Base-by-base conservation (phyloP, 2,329 filamentous ascomycete species). In the Pseudogymnoascus sp. region DNA sequence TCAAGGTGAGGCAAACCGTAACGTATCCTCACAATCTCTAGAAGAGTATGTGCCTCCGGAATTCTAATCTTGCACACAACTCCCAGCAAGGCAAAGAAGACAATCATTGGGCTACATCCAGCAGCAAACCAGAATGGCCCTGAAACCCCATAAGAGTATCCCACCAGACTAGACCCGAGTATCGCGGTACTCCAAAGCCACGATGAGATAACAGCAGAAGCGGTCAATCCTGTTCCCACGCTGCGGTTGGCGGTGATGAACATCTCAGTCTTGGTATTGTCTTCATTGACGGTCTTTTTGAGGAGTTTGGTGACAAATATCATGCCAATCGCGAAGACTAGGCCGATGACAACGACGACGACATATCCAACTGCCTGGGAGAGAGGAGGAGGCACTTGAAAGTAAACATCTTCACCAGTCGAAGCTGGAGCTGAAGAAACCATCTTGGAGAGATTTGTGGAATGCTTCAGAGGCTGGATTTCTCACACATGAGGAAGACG, bases 131-230 rank as follows among this genome's bases (percentile, higher is more conserved):
- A 84, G 60, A 84, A 82, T 0, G 80, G 80, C 0, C 80, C 80
- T 1, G 79, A 77, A 1, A 83, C 72, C 0, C 81, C 81, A 65
- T 80, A 81, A 58, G 75, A 75, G 64, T 83, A 82, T 0, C 79
- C 80, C 0, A 82, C 78, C 2, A 81, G 71, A 0, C 75, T 75
- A 8, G 77, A 78, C 0, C 79, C 78, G 0, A 82, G 70, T 64
- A 82, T 74, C 0, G 79, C 78, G 0, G 79, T 82, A 20, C 77
- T 79, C 78, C 78, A 81, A 2, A 81, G 74, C 80, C 79, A 82
- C 0, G 78, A 80, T 32, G 79, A 81, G 16, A 81, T 76, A 0
- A 82, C 79, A 6, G 80, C 79, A 0, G 79, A 81, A 2, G 79
- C 76, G 7, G 79, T 81, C 22, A 82, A 64, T 1, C 80, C 80